A percentile compares a stretch with the other conserved stretches of the same genome.
phyloP scores from a whole-genome alignment of 495 filamentous ascomycete species.

The Monascus purpureus region DNA sequence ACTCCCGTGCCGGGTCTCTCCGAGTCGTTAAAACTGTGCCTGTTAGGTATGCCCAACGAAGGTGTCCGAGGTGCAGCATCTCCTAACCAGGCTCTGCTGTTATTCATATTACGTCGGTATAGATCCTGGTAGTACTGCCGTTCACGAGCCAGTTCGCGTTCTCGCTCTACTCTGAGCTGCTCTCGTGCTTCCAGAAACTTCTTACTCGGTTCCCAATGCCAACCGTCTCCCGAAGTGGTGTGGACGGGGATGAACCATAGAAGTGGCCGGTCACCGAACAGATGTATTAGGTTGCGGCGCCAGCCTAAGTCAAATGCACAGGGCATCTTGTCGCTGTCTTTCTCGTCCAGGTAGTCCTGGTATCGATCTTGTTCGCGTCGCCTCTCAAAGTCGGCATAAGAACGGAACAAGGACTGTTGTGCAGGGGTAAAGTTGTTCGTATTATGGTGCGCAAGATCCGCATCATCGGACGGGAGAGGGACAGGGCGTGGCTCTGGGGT shows the following conservation, averaged over 20 bases:
- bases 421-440: slow-evolving; percentile 17
- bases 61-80: slow-evolving; percentile 3
- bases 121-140: slow-evolving; percentile 33
- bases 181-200: slow-evolving; percentile 58
- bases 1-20: slow-evolving; percentile 35
- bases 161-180: slow-evolving; percentile 39
- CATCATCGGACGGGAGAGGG: neutral
- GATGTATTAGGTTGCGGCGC: slow-evolving; percentile 60
- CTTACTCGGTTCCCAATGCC: slow-evolving; percentile 76
- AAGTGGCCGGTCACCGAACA: slow-evolving; percentile 60
- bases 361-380: slow-evolving; percentile 62
- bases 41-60: slow-evolving; percentile 3
- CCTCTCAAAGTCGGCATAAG: slow-evolving; percentile 61
- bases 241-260: slow-evolving; percentile 72
- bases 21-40: slow-evolving; percentile 25
- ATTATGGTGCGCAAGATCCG: neutral
- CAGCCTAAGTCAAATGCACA: slow-evolving; percentile 87
- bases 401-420: slow-evolving; percentile 35
- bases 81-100: slow-evolving; percentile 20
- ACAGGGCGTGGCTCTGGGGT: slow-evolving; percentile 10
- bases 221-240: slow-evolving; percentile 84
- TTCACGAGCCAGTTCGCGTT: slow-evolving; percentile 36
- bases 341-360: slow-evolving; percentile 76
- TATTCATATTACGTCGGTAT: slow-evolving; percentile 26
- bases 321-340: slow-evolving; percentile 72